phyloP scores from a whole-genome alignment of 1,284 basidiomycete genomes.

The Rhodotorula sp. region DNA sequence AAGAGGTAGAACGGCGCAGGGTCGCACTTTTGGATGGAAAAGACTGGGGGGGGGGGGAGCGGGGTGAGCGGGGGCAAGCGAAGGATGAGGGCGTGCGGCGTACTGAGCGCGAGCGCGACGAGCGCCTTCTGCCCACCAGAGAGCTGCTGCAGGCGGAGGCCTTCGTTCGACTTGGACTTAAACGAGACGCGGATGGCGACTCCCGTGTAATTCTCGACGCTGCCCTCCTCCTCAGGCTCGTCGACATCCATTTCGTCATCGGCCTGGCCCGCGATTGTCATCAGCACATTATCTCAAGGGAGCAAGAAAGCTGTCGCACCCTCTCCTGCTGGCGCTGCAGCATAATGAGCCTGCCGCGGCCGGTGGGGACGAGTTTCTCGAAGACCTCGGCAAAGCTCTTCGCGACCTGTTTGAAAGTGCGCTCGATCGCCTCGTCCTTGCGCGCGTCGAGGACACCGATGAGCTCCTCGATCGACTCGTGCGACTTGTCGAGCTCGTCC shows the following conservation, averaged over 20 bases:
- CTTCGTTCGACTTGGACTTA: slow-evolving; percentile 96
- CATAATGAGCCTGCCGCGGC: slow-evolving; percentile 86
- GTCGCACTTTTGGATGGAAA: slow-evolving; percentile 98
- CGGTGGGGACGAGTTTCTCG: slow-evolving; percentile 93
- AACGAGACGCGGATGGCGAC: slow-evolving; percentile 98
- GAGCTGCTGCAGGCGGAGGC: slow-evolving; percentile 90
- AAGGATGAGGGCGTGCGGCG: slow-evolving; percentile 14
- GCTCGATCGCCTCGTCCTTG: slow-evolving; percentile 97
- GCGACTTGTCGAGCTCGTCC: slow-evolving; percentile 86
- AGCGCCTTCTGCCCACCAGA: slow-evolving; percentile 98
- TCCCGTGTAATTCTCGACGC: slow-evolving; percentile 90
- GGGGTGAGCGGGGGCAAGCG: not conserved
- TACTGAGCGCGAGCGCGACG: slow-evolving; percentile 90
- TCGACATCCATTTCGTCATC: slow-evolving; percentile 52
- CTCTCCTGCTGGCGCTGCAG: slow-evolving; percentile 72
- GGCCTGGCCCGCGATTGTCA: slow-evolving; percentile 41
- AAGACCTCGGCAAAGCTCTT: slow-evolving; percentile 97
- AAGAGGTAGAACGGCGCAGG: slow-evolving; percentile 99
- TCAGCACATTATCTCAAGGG: not conserved
- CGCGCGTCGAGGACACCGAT: slow-evolving; percentile 92
- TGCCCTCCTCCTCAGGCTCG: slow-evolving; percentile 62
- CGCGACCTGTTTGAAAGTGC: slow-evolving; percentile 97
- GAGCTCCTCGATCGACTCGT: slow-evolving; percentile 87
- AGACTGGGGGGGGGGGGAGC: slow-evolving; percentile 62
- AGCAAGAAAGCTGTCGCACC: slow-evolving; percentile 54